Evolutionary conservation across 805 yeast genomes (phyloP).

Genomic region (Wickerhamiella azyma): DNA sequence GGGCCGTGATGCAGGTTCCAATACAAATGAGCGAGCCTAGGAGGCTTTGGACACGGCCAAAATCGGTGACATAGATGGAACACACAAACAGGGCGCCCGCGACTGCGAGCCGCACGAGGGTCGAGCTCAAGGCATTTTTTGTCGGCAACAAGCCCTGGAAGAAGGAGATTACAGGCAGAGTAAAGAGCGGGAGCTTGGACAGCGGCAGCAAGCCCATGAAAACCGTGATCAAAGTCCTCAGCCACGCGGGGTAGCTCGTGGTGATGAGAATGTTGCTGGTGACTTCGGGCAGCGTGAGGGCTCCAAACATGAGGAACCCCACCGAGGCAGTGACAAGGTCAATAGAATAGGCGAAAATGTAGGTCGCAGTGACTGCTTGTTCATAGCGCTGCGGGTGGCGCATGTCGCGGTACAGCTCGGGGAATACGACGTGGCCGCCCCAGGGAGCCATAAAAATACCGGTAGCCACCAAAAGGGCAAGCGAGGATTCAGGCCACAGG

Average conservation of each 20-base stretch:
- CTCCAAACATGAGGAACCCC: slow-evolving; percentile 74
- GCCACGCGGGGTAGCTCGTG: slow-evolving; percentile 50
- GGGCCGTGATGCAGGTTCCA: slow-evolving; percentile 64
- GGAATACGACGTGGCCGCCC: slow-evolving; percentile 74
- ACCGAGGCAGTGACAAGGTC: slow-evolving; percentile 49
- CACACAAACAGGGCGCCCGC: slow-evolving; percentile 35
- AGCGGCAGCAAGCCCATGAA: slow-evolving; percentile 72
- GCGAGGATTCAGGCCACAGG: slow-evolving; percentile 50
- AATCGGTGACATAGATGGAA: slow-evolving; percentile 58
- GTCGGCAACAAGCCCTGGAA: background rate
- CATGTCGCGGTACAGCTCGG: slow-evolving; percentile 61
- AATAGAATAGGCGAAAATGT: slow-evolving; percentile 40
- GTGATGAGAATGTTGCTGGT: slow-evolving; percentile 61
- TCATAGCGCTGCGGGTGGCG: slow-evolving; percentile 48
- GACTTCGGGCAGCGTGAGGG: slow-evolving; percentile 48
- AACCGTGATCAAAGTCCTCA: slow-evolving; percentile 38
- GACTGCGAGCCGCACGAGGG: slow-evolving; percentile 30
- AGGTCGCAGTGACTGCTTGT: slow-evolving; percentile 41
- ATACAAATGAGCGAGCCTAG: slow-evolving; percentile 73
- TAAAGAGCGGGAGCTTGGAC: slow-evolving; percentile 71
- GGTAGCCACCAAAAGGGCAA: slow-evolving; percentile 32
- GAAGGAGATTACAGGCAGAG: slow-evolving; percentile 62
- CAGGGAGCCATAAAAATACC: slow-evolving; percentile 42
- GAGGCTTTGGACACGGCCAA: slow-evolving; percentile 69
- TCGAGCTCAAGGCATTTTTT: slow-evolving; percentile 42